phyloP scores from a whole-genome alignment of 2,329 filamentous ascomycete species.

The Diplodia corticola region DNA sequence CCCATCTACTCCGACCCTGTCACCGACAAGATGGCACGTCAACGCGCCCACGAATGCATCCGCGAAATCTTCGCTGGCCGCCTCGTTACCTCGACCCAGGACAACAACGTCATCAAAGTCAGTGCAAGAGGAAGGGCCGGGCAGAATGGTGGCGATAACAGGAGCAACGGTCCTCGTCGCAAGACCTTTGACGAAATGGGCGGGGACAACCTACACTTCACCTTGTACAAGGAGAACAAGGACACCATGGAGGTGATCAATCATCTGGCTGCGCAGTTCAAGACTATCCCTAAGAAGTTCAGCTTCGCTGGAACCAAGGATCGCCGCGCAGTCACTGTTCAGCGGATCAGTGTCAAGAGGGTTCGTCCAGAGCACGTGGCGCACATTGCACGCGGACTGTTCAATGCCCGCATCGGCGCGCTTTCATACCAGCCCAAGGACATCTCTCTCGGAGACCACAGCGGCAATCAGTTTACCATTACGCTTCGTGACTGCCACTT shows the following conservation, averaged over 20 bases:
- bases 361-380: conserved; percentile 64
- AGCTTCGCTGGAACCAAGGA: conserved; percentile 91
- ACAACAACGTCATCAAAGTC: conserved; percentile 66
- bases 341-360: conserved; percentile 70
- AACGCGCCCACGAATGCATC: conserved; percentile 64
- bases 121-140: conserved; percentile 39
- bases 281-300: conserved; percentile 70
- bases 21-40: conserved; percentile 61
- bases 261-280: conserved; percentile 72
- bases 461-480: conserved; percentile 90
- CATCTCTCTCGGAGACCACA: conserved; percentile 78
- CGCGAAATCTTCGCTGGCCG: conserved; percentile 77
- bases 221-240: conserved; percentile 93
- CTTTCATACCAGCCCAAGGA: conserved; percentile 73
- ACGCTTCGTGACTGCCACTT: conserved; percentile 83
- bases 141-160: neutral
- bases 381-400: conserved; percentile 60
- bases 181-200: conserved; percentile 62
- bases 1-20: conserved; percentile 56
- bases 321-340: conserved; percentile 79
- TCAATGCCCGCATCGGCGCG: conserved; percentile 70
- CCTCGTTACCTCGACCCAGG: conserved; percentile 75
- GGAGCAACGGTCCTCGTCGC: neutral
- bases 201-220: conserved; percentile 87
- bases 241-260: conserved; percentile 91